Evolutionary conservation across 2,329 filamentous ascomycete species (phyloP), one percentile per base, ranked within the genome.

Genomic region (Claviceps fusiformis): DNA sequence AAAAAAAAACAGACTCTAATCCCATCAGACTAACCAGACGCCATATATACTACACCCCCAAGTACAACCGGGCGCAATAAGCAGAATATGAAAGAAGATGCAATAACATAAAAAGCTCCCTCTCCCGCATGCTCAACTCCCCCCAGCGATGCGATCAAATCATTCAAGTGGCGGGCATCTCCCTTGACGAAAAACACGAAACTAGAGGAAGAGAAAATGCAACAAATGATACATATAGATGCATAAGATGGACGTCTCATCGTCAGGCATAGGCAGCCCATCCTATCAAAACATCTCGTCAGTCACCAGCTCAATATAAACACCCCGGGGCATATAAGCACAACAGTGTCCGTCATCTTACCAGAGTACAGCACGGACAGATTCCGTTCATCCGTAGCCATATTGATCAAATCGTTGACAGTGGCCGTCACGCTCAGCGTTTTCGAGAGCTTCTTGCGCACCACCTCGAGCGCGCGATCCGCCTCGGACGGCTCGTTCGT

Each of bases 401-500:
- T 87, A 67, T 96, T 93, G 60, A 98, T 98, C 59, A 98, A 72
- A 66, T 98, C 93, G 65, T 96, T 97, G 54, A 98, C 93, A 15
- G 90, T 96, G 3, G 93, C 95, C 55, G 87, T 88, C 19, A 95
- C 92, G 67, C 92, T 98, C 66, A 98, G 70, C 2, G 88, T 91
- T 76, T 95, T 95, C 59, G 86, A 88, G 61, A 99, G 71, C 73
- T 99, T 99, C 80, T 96, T 97, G 66, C 88, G 83, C 55, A 99
- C 93, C 27, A 97, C 87, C 56, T 90, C 89, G 55, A 99, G 75
- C 1, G 95, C 93, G 56, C 95, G 78, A 59, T 95, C 91, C 2
- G 93, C 95, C 70, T 98, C 95, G 31, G 77, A 79, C 2, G 70
- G 78, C 66, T 82, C 78, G 57, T 82, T 82, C 46, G 76, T 71